Evolutionary conservation across 768 basidiomycete species (phyloP).

Genomic region (Megacollybia marginata): DNA sequence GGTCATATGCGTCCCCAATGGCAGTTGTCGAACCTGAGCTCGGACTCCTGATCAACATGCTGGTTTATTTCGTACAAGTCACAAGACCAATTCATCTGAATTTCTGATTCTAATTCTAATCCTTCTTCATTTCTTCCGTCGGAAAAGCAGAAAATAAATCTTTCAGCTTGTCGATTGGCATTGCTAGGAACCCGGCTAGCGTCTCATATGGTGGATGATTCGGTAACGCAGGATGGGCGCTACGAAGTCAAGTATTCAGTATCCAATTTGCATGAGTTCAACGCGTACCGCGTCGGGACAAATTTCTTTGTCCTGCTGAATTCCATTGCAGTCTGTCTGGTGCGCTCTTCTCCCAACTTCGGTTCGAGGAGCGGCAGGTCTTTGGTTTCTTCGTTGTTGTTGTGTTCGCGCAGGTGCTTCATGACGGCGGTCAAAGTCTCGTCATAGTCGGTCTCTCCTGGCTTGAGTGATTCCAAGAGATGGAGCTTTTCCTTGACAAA

Average conservation of each 20-base stretch:
- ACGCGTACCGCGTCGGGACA: slow-evolving; percentile 47
- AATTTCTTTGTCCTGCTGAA: slow-evolving; percentile 57
- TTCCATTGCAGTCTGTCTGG: slow-evolving; percentile 33
- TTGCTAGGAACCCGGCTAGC: slow-evolving; percentile 41
- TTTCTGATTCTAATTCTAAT: no score
- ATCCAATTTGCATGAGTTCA: background rate
- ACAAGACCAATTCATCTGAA: no score
- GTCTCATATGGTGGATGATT: slow-evolving; percentile 59
- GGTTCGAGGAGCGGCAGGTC: slow-evolving; percentile 51
- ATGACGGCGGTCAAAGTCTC: slow-evolving; percentile 35
- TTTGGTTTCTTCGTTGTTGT: slow-evolving; percentile 48
- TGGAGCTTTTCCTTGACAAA: slow-evolving; percentile 33
- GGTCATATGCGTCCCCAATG: no score
- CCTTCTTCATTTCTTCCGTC: slow-evolving; percentile 42
- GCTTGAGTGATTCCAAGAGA: slow-evolving; percentile 35
- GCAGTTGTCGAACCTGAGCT: no score
- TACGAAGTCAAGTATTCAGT: slow-evolving; percentile 11
- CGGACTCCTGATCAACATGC: no score
- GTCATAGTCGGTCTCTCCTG: slow-evolving; percentile 38
- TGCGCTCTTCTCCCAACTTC: slow-evolving; percentile 34
- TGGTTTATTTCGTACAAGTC: no score
- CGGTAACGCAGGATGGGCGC: slow-evolving; percentile 44
- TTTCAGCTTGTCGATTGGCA: slow-evolving; percentile 53
- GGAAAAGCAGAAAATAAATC: slow-evolving; percentile 52
- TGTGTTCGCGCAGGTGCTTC: slow-evolving; percentile 42